Percentiles rank a stretch among this genome's conserved stretches.
Conservation (phyloP, 768 basidiomycete genomes). For the Auricularia cornea region DNA sequence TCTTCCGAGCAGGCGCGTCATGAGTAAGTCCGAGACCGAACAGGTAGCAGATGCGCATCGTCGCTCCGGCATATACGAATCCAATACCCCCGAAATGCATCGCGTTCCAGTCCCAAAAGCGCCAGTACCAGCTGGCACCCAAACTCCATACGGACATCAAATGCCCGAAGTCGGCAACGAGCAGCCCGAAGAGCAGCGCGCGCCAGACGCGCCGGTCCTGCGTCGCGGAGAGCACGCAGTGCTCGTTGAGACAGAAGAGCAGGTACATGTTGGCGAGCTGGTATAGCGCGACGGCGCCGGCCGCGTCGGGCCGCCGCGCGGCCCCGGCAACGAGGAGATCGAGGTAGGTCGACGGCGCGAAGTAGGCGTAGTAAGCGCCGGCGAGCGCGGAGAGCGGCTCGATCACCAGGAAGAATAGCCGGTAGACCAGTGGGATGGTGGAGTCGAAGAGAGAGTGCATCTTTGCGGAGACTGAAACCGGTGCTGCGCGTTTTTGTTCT, state of each 20-base stretch:
- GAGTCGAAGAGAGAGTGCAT: background rate
- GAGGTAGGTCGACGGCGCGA: conserved; percentile 32
- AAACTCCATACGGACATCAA: conserved; percentile 37
- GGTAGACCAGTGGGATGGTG: conserved; percentile 22
- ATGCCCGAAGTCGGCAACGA: conserved; percentile 44
- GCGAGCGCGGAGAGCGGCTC: conserved; percentile 44
- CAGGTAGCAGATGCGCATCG: conserved; percentile 35
- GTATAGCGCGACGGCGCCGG: conserved; percentile 29
- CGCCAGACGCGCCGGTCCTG: conserved; percentile 34
- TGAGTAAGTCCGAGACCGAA: conserved; percentile 24
- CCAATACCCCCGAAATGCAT: conserved; percentile 50
- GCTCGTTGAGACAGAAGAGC: conserved; percentile 43
- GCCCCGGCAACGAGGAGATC: conserved; percentile 21
- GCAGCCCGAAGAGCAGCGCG: conserved; percentile 33
- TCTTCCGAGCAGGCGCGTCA: background rate
- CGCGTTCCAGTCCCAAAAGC: conserved; percentile 41
- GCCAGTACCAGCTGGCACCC: conserved; percentile 35
- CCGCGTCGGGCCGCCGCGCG: conserved; percentile 1
- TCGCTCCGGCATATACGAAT: conserved; percentile 41
- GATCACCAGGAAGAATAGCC: conserved; percentile 42
- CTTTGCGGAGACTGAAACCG: background rate
- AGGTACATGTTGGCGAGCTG: conserved; percentile 46
- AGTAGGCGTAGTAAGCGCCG: conserved; percentile 40
- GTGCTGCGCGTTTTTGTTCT: background rate
- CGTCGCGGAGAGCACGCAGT: conserved; percentile 40